Evolutionary conservation across 1,139 yeast species (phyloP).

Genomic region (Wickerhamomyces sp.): DNA sequence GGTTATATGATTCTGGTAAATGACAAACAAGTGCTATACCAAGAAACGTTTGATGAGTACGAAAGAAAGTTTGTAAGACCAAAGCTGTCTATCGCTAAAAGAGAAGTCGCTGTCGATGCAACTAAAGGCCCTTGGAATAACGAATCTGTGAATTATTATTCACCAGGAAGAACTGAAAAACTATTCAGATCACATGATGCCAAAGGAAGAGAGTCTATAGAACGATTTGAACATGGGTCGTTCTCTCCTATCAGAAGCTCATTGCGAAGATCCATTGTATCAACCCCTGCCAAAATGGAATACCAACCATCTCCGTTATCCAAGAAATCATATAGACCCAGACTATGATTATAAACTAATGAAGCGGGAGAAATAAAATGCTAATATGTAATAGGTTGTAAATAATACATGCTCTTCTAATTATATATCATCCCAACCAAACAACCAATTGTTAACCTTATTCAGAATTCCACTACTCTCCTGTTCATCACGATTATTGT

Average conservation of each 20-base stretch:
- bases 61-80: conserved; percentile 65
- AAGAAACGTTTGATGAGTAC: conserved; percentile 62
- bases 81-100: conserved; percentile 44
- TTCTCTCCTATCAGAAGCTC: conserved; percentile 18
- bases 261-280: conserved; percentile 4
- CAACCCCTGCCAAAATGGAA: neutral
- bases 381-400: neutral
- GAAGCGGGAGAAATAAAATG: neutral
- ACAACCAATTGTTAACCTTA: conserved; percentile 37
- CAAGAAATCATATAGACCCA: conserved; percentile 3
- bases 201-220: conserved; percentile 22
- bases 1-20: conserved; percentile 44
- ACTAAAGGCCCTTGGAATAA: conserved; percentile 33
- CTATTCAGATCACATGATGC: conserved; percentile 23
- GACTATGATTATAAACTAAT: neutral
- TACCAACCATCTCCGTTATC: conserved; percentile 17
- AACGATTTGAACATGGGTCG: conserved; percentile 18
- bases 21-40: conserved; percentile 59
- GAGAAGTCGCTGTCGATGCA: conserved; percentile 67
- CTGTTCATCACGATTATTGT: conserved; percentile 17
- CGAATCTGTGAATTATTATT: conserved; percentile 33
- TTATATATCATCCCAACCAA: conserved; percentile 54
- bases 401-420: too few species aligned
- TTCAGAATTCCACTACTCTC: conserved; percentile 21
- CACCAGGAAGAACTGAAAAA: conserved; percentile 28